Percentiles rank a stretch among this genome's conserved stretches.
Conservation (phyloP, 2,329 filamentous ascomycete genomes). For the Calcarisporium arbuscula region DNA sequence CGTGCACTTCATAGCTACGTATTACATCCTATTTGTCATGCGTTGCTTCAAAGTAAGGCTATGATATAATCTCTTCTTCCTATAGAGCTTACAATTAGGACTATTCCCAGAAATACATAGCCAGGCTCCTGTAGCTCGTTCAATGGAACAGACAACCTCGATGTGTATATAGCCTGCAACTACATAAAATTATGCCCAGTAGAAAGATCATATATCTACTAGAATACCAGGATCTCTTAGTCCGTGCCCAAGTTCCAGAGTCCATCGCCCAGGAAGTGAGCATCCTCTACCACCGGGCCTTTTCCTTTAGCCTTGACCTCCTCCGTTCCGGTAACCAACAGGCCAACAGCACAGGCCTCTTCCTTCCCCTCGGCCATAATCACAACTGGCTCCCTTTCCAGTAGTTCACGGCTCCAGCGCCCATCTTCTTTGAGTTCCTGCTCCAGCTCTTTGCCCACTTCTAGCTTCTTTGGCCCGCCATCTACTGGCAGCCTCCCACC, state of each 20-base stretch:
- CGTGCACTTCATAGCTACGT: too few relatives aligned
- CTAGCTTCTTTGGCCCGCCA: conserved; percentile 23
- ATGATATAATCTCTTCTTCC: too few relatives aligned
- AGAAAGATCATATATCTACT: too few relatives aligned
- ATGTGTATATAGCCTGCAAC: too few relatives aligned
- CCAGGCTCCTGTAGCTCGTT: too few relatives aligned
- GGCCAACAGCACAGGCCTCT: conserved; percentile 81
- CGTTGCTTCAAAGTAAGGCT: too few relatives aligned
- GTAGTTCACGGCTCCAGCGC: conserved; percentile 60
- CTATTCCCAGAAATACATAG: too few relatives aligned
- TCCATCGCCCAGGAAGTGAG: conserved; percentile 90
- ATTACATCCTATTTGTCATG: too few relatives aligned
- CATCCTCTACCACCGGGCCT: conserved; percentile 87
- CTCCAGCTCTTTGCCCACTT: conserved; percentile 37
- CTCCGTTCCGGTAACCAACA: conserved; percentile 75
- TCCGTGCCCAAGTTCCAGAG: conserved; percentile 68
- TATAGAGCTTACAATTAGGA: too few relatives aligned
- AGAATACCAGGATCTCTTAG: too few relatives aligned
- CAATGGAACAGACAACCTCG: too few relatives aligned
- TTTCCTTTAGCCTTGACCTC: conserved; percentile 94
- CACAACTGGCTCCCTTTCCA: conserved; percentile 77
- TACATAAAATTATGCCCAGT: too few relatives aligned
- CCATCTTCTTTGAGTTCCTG: conserved; percentile 41
- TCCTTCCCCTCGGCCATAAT: conserved; percentile 91
- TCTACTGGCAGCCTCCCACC: conserved; percentile 71